Evolutionary conservation across 495 filamentous ascomycete species (phyloP), one percentile per base, ranked within the genome.

Genomic region (Trichocladium uniseriatum): DNA sequence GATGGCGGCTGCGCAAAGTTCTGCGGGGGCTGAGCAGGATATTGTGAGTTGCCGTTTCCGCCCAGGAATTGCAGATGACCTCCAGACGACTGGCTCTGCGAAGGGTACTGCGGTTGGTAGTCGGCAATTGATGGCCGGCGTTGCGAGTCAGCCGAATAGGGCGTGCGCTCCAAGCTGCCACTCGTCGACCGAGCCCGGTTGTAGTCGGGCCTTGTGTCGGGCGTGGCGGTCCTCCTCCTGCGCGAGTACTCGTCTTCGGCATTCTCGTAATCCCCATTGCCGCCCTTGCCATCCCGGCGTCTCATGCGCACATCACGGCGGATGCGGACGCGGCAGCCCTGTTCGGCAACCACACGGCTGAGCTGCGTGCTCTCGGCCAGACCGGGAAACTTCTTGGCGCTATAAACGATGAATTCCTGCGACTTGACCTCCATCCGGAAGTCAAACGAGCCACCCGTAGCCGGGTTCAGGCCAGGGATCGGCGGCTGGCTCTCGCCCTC

Each of bases 351-450:
- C 34, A 86, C 82, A 38, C 89, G 83, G 59, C 91, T 96, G 31
- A 97, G 73, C 5, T 76, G 70, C 0, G 92, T 98, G 67, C 89
- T 95, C 66, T 92, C 90, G 1, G 87, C 82, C 56, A 98, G 70
- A 10, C 92, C 92, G 32, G 92, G 92, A 72, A 98, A 98, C 72
- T 96, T 98, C 80, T 98, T 98, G 20, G 92, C 92, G 57, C 89
- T 95, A 71, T 82, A 98, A 9, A 97, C 94, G 6, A 75, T 80
- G 62, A 98, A 98, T 1, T 87, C 83, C 18, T 74, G 68, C 0
- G 90, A 94, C 68, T 94, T 88, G 49, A 96, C 86, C 61, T 95
- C 89, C 68, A 96, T 73, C n/a, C 94, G 55, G 52, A 60, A 69
- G 48, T 69, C 65, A 22, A 67, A 69, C 7, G 60, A 67, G n/a